Percentiles rank a stretch among this genome's conserved stretches.
Conservation (phyloP, 2,329 filamentous ascomycete species). For the Pseudogymnoascus sp. region DNA sequence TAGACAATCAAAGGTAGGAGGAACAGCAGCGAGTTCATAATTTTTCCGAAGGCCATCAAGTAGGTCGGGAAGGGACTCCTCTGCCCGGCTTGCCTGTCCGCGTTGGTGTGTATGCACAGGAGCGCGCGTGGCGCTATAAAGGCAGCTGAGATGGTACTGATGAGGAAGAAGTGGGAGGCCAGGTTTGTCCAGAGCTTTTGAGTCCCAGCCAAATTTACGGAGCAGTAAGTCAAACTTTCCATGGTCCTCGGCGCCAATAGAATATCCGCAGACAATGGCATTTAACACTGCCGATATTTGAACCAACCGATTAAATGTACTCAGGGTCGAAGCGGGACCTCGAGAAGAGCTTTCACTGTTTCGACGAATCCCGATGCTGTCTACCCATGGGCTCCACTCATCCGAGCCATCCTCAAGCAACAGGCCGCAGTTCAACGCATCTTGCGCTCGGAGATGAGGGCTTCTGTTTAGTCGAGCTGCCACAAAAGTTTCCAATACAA, state of each 20-base stretch:
- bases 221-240: not conserved
- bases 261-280: constrained; percentile 18
- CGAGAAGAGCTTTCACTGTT: constrained; percentile 19
- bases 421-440: constrained; percentile 36
- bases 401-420: constrained; percentile 61
- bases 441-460: constrained; percentile 42
- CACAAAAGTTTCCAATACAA: constrained; percentile 54
- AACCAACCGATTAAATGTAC: constrained; percentile 29
- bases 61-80: not conserved
- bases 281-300: constrained; percentile 26
- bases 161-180: constrained; percentile 23
- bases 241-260: constrained; percentile 12
- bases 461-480: constrained; percentile 44
- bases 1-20: constrained; percentile 5
- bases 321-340: constrained; percentile 28
- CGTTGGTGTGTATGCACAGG: not conserved
- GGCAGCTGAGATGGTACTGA: constrained; percentile 26
- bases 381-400: constrained; percentile 68
- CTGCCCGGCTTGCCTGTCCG: not conserved
- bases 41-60: not conserved
- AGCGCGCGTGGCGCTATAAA: constrained; percentile 24
- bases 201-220: not conserved
- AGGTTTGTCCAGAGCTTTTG: not conserved
- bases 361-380: constrained; percentile 37
- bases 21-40: not conserved